phyloP scores from a whole-genome alignment of 2,329 filamentous ascomycete genomes.

The Onygenales sp. region DNA sequence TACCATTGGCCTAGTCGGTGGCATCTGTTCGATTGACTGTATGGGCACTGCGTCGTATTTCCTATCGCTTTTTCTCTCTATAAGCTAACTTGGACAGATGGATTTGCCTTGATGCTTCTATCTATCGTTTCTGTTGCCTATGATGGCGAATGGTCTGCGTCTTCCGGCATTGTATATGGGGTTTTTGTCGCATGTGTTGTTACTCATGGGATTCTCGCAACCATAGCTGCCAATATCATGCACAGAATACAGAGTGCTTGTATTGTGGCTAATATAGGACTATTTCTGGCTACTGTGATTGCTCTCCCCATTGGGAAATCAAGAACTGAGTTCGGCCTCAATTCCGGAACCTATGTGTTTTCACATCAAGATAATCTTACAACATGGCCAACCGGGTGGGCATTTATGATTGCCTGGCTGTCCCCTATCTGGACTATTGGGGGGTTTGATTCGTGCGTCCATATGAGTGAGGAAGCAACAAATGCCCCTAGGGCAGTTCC shows the following conservation, averaged over 20 bases:
- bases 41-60: constrained; percentile 6
- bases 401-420: constrained; percentile 53
- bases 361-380: constrained; percentile 48
- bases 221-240: constrained; percentile 47
- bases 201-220: constrained; percentile 46
- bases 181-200: constrained; percentile 48
- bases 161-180: constrained; percentile 47
- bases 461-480: constrained; percentile 53
- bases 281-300: constrained; percentile 49
- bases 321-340: constrained; percentile 15
- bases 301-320: constrained; percentile 45
- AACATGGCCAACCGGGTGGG: constrained; percentile 48
- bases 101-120: constrained; percentile 49
- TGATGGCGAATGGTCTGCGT: constrained; percentile 48
- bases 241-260: constrained; percentile 49
- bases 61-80: constrained; percentile 7
- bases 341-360: constrained; percentile 44
- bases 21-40: constrained; percentile 53
- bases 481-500: constrained; percentile 53
- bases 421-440: constrained; percentile 52
- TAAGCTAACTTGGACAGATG: constrained; percentile 18
- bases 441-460: constrained; percentile 48
- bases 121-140: constrained; percentile 49
- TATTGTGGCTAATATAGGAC: constrained; percentile 45
- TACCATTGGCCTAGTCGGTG: constrained; percentile 51